Evolutionary conservation across 2,329 filamentous ascomycete genomes (phyloP).

Genomic region (Ceratocystis cubensis): DNA sequence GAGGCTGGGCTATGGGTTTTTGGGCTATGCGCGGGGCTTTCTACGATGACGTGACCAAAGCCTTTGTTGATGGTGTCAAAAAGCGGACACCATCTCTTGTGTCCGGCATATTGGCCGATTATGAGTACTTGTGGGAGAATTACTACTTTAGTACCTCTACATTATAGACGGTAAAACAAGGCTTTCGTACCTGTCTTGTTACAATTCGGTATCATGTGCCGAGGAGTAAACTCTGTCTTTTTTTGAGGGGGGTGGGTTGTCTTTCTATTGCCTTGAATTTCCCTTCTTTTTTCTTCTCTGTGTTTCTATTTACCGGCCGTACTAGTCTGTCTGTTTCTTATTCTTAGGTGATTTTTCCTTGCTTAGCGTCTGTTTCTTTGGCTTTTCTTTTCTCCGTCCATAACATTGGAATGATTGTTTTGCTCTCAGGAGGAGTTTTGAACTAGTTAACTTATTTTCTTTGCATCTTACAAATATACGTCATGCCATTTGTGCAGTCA

Average conservation of each 20-base stretch:
- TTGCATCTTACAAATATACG: not conserved
- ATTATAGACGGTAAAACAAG: conserved; percentile 23
- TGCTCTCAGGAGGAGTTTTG: not conserved
- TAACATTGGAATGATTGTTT: not conserved
- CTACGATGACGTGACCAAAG: conserved; percentile 82
- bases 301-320: not conserved
- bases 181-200: not conserved
- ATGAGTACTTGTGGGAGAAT: conserved; percentile 95
- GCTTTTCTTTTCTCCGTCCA: not conserved
- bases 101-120: conserved; percentile 81
- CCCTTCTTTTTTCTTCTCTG: not conserved
- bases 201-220: too few species aligned
- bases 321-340: not conserved
- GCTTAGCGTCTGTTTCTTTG: not conserved
- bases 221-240: not conserved
- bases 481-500: not conserved
- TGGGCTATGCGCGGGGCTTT: conserved; percentile 96
- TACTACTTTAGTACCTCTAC: conserved; percentile 71
- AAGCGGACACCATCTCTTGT: conserved; percentile 70
- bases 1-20: conserved; percentile 86
- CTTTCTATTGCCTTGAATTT: not conserved
- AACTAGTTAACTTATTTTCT: not conserved
- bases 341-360: not conserved
- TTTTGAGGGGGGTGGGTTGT: not conserved
- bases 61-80: conserved; percentile 57